These are phyloP conservation scores for Didymosphaeria variabile DNA, from an alignment of 2,329 filamentous ascomycete species.

Conservation along the genomic window DNA sequence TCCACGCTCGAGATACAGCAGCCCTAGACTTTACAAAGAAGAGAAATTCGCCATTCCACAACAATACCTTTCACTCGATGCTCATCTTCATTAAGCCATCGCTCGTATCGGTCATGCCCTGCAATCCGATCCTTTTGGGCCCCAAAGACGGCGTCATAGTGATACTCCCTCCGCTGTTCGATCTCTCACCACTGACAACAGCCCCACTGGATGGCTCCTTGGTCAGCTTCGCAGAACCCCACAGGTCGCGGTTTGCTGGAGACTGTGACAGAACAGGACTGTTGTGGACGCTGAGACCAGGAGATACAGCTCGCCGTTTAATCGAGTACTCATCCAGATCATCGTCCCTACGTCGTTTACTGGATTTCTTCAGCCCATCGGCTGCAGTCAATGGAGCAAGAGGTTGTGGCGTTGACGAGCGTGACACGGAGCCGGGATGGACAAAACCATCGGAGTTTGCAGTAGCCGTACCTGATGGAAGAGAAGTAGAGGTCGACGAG, in stretches of 20 bases:
- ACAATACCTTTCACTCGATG: slow-evolving; percentile 70
- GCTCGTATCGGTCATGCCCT: slow-evolving; percentile 95
- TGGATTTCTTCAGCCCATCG: slow-evolving; percentile 54
- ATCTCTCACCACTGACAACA: slow-evolving; percentile 60
- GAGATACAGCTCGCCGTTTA: slow-evolving; percentile 90
- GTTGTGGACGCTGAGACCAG: slow-evolving; percentile 89
- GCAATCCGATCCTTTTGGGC: slow-evolving; percentile 65
- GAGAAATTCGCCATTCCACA: slow-evolving; percentile 2
- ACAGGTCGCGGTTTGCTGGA: slow-evolving; percentile 78
- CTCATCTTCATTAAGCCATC: slow-evolving; percentile 97
- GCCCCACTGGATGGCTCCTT: slow-evolving; percentile 62
- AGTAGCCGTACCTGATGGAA: slow-evolving; percentile 28
- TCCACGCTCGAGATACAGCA: slow-evolving; percentile 35
- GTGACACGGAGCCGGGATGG: slow-evolving; percentile 38
- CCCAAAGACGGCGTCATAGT: slow-evolving; percentile 51
- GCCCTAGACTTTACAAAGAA: slow-evolving; percentile 6
- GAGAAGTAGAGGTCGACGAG: slow-evolving; percentile 34
- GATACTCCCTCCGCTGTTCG: slow-evolving; percentile 60
- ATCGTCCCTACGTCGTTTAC: slow-evolving; percentile 86
- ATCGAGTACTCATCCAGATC: slow-evolving; percentile 89
- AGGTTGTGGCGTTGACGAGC: slow-evolving; percentile 50
- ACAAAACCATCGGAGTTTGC: slow-evolving; percentile 30
- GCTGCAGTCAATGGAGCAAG: slow-evolving; percentile 49
- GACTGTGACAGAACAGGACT: slow-evolving; percentile 85
- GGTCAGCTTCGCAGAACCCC: slow-evolving; percentile 75